phyloP scores from a whole-genome alignment of 2,329 filamentous ascomycete genomes.

The Aspergillus felis region DNA sequence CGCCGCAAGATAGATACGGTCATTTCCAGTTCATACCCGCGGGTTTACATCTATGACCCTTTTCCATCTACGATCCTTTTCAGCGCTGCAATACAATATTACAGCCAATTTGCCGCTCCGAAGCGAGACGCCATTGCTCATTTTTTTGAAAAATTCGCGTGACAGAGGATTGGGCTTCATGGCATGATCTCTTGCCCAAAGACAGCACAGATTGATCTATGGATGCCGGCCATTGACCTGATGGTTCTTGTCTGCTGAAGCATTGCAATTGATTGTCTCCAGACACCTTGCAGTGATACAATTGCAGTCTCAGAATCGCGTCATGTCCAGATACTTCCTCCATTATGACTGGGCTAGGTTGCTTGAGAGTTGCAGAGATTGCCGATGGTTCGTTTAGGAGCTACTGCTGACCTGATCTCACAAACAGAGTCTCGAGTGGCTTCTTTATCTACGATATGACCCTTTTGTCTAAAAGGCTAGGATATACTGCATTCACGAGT shows the following conservation, averaged over 20 bases:
- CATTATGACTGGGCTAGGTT: not conserved
- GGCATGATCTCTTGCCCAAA: not conserved
- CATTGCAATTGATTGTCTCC: not conserved
- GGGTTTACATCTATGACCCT: no score
- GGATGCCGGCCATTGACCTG: not conserved
- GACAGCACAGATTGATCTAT: not conserved
- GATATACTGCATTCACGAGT: not conserved
- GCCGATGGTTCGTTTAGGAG: not conserved
- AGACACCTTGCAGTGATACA: not conserved
- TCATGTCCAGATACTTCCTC: not conserved
- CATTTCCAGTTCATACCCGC: not conserved
- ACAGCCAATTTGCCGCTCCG: no score
- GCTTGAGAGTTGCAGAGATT: no score
- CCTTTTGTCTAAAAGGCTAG: not conserved
- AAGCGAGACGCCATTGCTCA: not conserved
- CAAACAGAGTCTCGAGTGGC: not conserved
- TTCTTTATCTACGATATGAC: not conserved
- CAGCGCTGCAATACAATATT: no score
- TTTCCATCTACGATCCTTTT: not conserved
- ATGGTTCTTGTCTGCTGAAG: not conserved
- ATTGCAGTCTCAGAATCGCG: not conserved
- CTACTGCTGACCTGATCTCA: not conserved
- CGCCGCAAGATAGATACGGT: not conserved
- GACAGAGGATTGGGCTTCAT: not conserved
- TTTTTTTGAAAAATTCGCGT: not conserved